Percentiles rank a stretch among this genome's conserved stretches.
Evolutionary conservation across 1,284 basidiomycete species (phyloP).

Genomic region (Melampsora larici-populina): DNA sequence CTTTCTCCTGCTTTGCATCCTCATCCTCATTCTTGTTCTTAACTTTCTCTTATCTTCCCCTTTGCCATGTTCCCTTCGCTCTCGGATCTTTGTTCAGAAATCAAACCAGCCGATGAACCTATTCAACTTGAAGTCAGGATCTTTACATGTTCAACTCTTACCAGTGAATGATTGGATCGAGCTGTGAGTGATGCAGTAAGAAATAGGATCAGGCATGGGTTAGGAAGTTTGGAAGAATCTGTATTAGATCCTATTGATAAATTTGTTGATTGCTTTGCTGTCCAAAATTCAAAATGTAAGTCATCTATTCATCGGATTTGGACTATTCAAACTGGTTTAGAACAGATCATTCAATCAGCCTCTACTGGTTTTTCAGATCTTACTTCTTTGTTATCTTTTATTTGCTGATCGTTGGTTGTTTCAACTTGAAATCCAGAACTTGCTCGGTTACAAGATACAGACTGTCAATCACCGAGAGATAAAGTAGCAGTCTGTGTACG

Average conservation of each 20-base stretch:
- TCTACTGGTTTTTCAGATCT: conserved; percentile 16
- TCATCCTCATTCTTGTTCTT: background rate
- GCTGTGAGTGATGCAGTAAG: conserved; percentile 8
- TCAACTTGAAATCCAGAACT: conserved; percentile 10
- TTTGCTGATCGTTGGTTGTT: background rate
- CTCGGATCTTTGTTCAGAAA: background rate
- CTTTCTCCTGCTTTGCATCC: background rate
- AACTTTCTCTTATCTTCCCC: background rate
- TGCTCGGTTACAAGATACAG: conserved; percentile 18
- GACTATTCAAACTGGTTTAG: conserved; percentile 19
- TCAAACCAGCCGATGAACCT: conserved; percentile 13
- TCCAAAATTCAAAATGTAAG: background rate
- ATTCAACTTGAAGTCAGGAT: background rate
- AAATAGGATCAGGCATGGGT: conserved; percentile 25
- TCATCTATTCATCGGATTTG: conserved; percentile 6
- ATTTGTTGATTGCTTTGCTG: conserved; percentile 21
- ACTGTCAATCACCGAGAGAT: conserved; percentile 41
- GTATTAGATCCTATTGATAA: conserved; percentile 7
- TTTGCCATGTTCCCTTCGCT: background rate
- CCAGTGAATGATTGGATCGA: conserved; percentile 16
- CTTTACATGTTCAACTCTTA: background rate
- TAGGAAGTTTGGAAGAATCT: conserved; percentile 31
- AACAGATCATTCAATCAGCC: conserved; percentile 21
- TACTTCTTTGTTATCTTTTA: too few relatives aligned
- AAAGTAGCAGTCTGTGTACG: conserved; percentile 29